Conservation (phyloP, 1,139 yeast species). For the Scheffersomyces segobiensis region DNA sequence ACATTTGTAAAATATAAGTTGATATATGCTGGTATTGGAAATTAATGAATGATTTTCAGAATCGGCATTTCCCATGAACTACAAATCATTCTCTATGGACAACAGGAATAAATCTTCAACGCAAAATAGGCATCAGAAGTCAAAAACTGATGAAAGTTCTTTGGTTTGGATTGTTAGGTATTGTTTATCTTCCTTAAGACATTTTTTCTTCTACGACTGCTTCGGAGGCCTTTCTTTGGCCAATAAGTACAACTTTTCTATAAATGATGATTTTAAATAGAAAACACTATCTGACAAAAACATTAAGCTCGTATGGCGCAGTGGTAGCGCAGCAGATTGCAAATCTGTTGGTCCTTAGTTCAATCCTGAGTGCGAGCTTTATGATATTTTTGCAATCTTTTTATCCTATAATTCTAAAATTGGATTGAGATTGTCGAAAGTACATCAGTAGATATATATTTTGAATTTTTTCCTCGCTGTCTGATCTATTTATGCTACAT, state of each 20-base stretch:
- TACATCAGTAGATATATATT: too few species aligned
- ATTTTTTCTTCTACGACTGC: too few species aligned
- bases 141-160: too few species aligned
- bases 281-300: not conserved
- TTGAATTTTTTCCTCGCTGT: not conserved
- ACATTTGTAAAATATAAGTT: not conserved
- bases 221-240: too few species aligned
- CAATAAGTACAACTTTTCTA: too few species aligned
- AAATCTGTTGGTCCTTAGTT: conserved; percentile 57
- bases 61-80: not conserved
- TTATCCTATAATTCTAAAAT: too few species aligned
- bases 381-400: conserved; percentile 14
- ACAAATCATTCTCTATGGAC: too few species aligned
- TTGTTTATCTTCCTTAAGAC: too few species aligned
- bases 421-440: not conserved
- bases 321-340: conserved; percentile 60
- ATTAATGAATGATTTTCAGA: too few species aligned
- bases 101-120: not conserved
- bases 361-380: conserved; percentile 50
- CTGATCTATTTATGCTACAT: conserved; percentile 16
- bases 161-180: too few species aligned
- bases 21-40: not conserved
- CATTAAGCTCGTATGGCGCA: conserved; percentile 48
- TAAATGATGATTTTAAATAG: not conserved
- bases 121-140: too few species aligned